These are phyloP conservation scores for Beta vulgaris DNA, from an alignment of 148 eudicot species.

Conservation along the genomic window DNA sequence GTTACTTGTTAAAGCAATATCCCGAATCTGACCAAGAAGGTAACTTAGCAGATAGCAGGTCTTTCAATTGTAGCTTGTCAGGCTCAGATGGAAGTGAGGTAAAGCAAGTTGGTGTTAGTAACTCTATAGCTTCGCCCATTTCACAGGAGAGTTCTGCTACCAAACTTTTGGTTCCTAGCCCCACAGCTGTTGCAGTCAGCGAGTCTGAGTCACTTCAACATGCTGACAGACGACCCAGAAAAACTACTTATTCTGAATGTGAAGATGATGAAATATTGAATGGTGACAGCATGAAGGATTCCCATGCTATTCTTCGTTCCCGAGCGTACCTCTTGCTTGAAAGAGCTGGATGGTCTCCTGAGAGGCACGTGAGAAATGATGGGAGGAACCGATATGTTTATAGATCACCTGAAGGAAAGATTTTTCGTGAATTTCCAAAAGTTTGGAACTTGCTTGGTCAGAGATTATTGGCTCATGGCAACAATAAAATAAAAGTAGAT, in stretches of 20 bases:
- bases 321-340: conserved; percentile 52
- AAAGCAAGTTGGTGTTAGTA: conserved; percentile 49
- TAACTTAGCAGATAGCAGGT: conserved; percentile 26
- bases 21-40: conserved; percentile 28
- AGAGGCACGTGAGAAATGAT: conserved; percentile 56
- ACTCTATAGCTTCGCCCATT: conserved; percentile 61
- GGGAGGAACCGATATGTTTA: conserved; percentile 55
- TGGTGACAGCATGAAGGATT: conserved; percentile 45
- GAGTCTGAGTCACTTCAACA: conserved; percentile 30
- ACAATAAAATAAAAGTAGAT: conserved; percentile 28
- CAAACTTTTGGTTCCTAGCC: conserved; percentile 41
- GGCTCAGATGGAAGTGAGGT: conserved; percentile 46
- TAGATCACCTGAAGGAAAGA: conserved; percentile 64
- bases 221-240: conserved; percentile 36
- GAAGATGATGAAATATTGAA: conserved; percentile 39
- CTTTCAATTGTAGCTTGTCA: conserved; percentile 33
- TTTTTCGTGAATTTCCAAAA: conserved; percentile 63
- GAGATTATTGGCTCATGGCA: conserved; percentile 43
- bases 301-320: conserved; percentile 66
- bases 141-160: conserved; percentile 79
- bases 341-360: conserved; percentile 75
- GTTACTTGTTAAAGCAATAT: conserved; percentile 52
- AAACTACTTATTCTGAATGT: conserved; percentile 36
- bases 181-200: conserved; percentile 26
- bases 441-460: conserved; percentile 78